Conservation (phyloP, 805 yeast genomes). For the Hanseniaspora pseudoguilliermondii region DNA sequence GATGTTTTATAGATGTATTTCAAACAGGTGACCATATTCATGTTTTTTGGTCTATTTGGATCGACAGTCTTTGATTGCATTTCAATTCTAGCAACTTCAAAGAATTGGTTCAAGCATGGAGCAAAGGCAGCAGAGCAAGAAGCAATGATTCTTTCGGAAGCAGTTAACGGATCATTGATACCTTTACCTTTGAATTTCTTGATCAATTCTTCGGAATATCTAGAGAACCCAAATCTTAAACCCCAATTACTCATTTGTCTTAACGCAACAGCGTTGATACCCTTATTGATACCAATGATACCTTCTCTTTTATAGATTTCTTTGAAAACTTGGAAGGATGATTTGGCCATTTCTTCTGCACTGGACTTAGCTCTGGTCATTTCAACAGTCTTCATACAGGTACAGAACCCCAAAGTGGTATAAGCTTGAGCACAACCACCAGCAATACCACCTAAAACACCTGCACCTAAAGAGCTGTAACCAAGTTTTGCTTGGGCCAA, state of each 20-base stretch:
- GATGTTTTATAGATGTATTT: conserved; percentile 70
- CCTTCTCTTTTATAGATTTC: conserved; percentile 81
- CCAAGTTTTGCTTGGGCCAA: conserved; percentile 47
- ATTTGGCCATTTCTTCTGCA: conserved; percentile 43
- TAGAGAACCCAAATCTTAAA: conserved; percentile 82
- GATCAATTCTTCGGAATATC: conserved; percentile 81
- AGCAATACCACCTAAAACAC: conserved; percentile 88
- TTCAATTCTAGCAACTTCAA: conserved; percentile 94
- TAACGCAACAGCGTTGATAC: conserved; percentile 97
- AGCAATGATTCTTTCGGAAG: conserved; percentile 70
- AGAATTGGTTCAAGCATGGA: conserved; percentile 97
- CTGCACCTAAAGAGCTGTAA: conserved; percentile 59
- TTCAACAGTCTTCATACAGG: conserved; percentile 98
- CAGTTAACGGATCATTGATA: conserved; percentile 46
- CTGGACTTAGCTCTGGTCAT: conserved; percentile 81
- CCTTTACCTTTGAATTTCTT: conserved; percentile 50
- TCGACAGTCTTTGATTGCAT: conserved; percentile 93
- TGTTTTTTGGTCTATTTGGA: conserved; percentile 89
- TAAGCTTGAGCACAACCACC: conserved; percentile 98
- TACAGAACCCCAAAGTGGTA: conserved; percentile 93
- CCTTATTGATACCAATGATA: conserved; percentile 86
- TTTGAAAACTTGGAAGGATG: conserved; percentile 74
- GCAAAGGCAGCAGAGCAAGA: conserved; percentile 93
- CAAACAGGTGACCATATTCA: conserved; percentile 63
- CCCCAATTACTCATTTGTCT: conserved; percentile 99